Base-by-base conservation (phyloP, 2,329 filamentous ascomycete genomes). In the Trichoderma atrobrunneum region DNA sequence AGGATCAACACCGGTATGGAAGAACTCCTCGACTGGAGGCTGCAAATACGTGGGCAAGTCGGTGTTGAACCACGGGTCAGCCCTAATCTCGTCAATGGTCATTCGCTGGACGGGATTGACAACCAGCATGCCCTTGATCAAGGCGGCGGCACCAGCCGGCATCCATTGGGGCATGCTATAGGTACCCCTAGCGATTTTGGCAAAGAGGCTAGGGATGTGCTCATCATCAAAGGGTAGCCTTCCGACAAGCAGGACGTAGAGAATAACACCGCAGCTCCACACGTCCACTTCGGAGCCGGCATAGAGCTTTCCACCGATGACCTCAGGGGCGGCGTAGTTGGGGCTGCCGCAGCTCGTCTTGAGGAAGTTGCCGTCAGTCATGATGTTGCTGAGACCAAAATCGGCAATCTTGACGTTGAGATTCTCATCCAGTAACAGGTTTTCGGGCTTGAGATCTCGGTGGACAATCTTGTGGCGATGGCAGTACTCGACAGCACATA, bases 351-450 rank as follows among this genome's bases (percentile, higher is more conserved):
- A 99, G 80, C 95, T 98, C 1, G 96, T 99, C 85, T 98, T 98
- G 78, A 99, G 89, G 80, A 99, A 99, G 81, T 99, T 99, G 30
- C 96, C 96, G 80, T 99, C 96, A 0, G 96, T 98, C 96, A 99
- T 99, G 84, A 99, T 99, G 81, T 99, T 99, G 85, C 95, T 98
- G 72, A 99, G 87, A 72, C 96, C 96, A 77, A 99, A 99, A 83
- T 99, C 96, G 78, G 96, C 96, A 84, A 99, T 99, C 85, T 99
- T 99, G 83, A 99, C 95, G 78, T 99, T 98, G 79, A 97, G 91
- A 73, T 97, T 92, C 75, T 97, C 93, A 83, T 99, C 96, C 66
- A 99, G 90, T 57, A 99, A 88, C 63, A 99, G 85, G 80, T 99
- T 99, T 85, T 99, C 96, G 11, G 96, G 96, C 82, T 99, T 99